Base-by-base conservation (phyloP, 148 eudicot genomes). In the Rhododendron mucronatum region DNA sequence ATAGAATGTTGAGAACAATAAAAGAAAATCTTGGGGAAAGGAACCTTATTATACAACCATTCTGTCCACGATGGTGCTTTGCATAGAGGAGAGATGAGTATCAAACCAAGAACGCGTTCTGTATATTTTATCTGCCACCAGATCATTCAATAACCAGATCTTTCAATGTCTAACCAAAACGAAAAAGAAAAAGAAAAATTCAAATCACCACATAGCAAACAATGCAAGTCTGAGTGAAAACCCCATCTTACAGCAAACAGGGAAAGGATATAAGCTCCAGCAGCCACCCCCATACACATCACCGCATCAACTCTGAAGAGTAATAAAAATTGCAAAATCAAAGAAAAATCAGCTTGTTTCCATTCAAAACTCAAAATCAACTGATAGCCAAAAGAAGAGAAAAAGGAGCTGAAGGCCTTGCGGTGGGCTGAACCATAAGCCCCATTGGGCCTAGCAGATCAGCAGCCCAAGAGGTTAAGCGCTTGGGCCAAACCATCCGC, bases 261-360 rank as follows among this genome's bases (percentile, higher is more conserved):
- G 12, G 89, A 75, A 30, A 88, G 84, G 61, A 88, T 88, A 78
- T 88, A 88, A 51, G 89, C 89, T 69, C 89, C 89, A 81, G 89
- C 89, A 50, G 89, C 85, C 4, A 85, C 89, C 33, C 89, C 89
- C 85, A 88, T 53, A 85, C 89, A 88, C 61, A 88, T 69, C 1
- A 82, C 87, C 13, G 16, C 55, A 51, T 51, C 55, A 13, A 51
- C 55, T 51, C 55, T 51, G 55, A 51, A 51, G 15, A 51, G 55
- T 51, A 51, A 51, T 51, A 51, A 51, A 48, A 51, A 51, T 51
- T 51, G 16, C 55, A 51, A 51, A 41, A 11, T 51, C 55, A 51
- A 51, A 51, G 16, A 51, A 51, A 48, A 51, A 51, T 51, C 55
- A 51, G 55, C 55, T 51, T 51, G 55, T 13, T 51, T 51, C 55